Base-by-base conservation (phyloP, 2,329 filamentous ascomycete species). In the Metarhizium guizhouense region DNA sequence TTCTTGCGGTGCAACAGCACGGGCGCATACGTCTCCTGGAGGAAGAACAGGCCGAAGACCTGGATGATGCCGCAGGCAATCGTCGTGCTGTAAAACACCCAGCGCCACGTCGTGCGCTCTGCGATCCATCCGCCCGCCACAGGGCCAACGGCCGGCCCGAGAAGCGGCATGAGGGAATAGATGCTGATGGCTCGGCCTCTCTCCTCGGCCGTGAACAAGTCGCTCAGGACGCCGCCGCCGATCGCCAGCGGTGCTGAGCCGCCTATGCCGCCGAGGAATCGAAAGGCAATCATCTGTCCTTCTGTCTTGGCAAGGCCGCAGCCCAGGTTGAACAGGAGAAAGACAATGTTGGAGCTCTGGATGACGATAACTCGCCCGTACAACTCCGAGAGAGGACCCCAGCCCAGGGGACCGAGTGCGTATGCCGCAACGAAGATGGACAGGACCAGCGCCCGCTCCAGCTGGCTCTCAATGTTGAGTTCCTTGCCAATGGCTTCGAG, bases 1-100 rank as follows among this genome's bases (percentile, higher is more conserved):
- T 82, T 81, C 65, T 84, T 86, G 59, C 75, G 70, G 32, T 74
- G 68, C 89, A 87, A 74, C 13, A 87, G 72, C 0, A 72, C 70
- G 0, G 82, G 78, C 0, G 81, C 74, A 59, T 85, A 86, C 43
- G 75, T 78, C 67, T 87, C 84, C 59, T 84, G 77, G 4, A 90
- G 75, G 18, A 80, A 80, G 51, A 88, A 67, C 5, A 86, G 32
- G 1, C 70, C 86, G 7, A 78, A 70, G 11, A 78, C 57, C 64
- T 88, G 84, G 52, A 90, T 79, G 13, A 81, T 57, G 1, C 75
- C 85, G 56, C 83, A 82, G 10, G 72, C 70, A 56, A 89, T 85
- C 1, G 82, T 81, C 0, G 84, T 86, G 0, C 82, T 75, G 70
- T 80, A 88, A 71, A 90, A 90, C 7, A 83, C 80, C 87, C 87